Percentiles rank a stretch among this genome's conserved stretches.
Evolutionary conservation across 352 stramenopile species (phyloP).

Genomic region (Pythium diclinum): DNA sequence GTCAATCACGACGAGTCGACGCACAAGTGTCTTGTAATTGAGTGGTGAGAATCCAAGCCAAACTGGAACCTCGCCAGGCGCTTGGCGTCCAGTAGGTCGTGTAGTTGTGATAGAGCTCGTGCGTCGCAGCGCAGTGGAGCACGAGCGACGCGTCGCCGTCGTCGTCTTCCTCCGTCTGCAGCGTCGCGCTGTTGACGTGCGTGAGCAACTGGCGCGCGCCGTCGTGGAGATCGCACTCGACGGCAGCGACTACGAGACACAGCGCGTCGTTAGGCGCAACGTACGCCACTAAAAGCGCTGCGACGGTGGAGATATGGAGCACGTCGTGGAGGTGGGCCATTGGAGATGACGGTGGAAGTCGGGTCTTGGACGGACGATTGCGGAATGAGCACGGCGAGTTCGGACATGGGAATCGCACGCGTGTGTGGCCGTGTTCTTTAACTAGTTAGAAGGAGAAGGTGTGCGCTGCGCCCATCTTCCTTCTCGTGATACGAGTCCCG

Average conservation of each 20-base stretch:
- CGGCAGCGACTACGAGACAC: slow-evolving; percentile 3
- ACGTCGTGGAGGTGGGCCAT: slow-evolving; percentile 8
- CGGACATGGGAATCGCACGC: background rate
- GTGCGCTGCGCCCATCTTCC: background rate
- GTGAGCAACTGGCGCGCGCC: slow-evolving; percentile 4
- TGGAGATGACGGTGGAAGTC: background rate
- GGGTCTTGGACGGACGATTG: background rate
- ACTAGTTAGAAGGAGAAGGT: background rate
- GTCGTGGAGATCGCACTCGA: slow-evolving; percentile 14
- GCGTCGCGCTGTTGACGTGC: too few species aligned
- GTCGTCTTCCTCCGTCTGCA: background rate
- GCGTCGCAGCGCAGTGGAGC: slow-evolving; percentile 8
- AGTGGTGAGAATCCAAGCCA: too few species aligned
- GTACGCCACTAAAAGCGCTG: slow-evolving; percentile 3
- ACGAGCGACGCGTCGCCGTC: background rate
- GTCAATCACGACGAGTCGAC: too few species aligned
- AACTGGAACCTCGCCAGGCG: too few species aligned
- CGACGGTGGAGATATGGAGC: slow-evolving; percentile 12
- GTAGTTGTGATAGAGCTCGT: too few species aligned
- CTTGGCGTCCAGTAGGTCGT: too few species aligned
- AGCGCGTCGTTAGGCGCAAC: slow-evolving; percentile 9
- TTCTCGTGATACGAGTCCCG: background rate
- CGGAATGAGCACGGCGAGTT: background rate
- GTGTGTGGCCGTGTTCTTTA: background rate
- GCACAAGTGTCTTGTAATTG: too few species aligned